Base-by-base conservation (phyloP, 2,329 filamentous ascomycete species). In the Piedraia hortae region DNA sequence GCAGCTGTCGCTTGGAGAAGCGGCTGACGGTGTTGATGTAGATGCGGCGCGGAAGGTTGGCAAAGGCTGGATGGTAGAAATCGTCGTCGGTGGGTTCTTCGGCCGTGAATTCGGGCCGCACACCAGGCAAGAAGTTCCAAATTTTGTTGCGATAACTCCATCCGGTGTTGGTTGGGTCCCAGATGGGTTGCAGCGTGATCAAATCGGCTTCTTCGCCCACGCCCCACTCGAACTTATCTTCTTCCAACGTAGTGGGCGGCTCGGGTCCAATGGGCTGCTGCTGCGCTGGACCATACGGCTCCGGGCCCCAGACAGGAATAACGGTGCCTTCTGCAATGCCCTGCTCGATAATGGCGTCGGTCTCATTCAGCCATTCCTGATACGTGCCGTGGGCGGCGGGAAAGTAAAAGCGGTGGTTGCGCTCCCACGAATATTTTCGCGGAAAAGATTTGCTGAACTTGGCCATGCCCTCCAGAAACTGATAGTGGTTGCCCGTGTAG, bases 101-200 rank as follows among this genome's bases (percentile, higher is more conserved):
- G 46, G 85, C 75, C 0, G 77, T 88, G 33, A 89, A 75, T 40
- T 89, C 72, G 24, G 82, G 69, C 4, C 82, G 64, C 10, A 69
- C 50, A 30, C 37, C 37, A 2, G 46, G 44, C 17, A 49, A 33
- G 40, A 47, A 54, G 35, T 53, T 53, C 48, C 47, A 54, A 38
- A 54, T 51, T 24, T 52, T 51, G 37, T 53, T 43, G 19, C 47
- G 46, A 38, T 47, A 50, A 10, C 44, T 44, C 82, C 82, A 93
- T 1, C 63, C 74, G 1, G 80, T 91, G 28, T 71, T 65, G 16
- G 75, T 67, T 0, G 82, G 80, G 38, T 93, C 72, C 47, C 82
- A 93, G 30, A 93, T 65, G 6, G 82, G 82, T 38, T 80, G 85
- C 28, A 93, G 64, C 0, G 78, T 75, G 38, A 93, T 82, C 33